Evolutionary conservation across 495 filamentous ascomycete species (phyloP), one percentile per base, ranked within the genome.

Genomic region (Penicillium pancosmium): DNA sequence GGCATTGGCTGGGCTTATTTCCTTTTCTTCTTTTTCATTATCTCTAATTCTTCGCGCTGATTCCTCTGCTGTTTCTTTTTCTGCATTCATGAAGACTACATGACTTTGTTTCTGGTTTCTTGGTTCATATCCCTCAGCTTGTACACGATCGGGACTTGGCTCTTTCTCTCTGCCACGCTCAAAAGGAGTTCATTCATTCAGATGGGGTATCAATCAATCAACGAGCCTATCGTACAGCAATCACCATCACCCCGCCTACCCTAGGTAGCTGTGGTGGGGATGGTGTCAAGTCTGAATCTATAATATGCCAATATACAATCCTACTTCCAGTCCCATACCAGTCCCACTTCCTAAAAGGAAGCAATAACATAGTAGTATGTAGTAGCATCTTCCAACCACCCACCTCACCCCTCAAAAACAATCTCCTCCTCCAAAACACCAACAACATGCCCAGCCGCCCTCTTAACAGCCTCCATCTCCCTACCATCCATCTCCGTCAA

Each of bases 401-500:
- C 23, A 23, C 4, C 5, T 31, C 27, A 31, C 27, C 27, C 27
- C 27, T 31, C 27, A 31, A 31, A 51, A 59, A 68, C 73, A 15
- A 75, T 40, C 64, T 80, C 76, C 54, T 85, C 70, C 34, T 59
- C 67, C 57, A 93, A 65, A 44, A 75, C 70, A 36, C 73, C 65
- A 35, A 84, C 56, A 21, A 91, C 75, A 47, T 72, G 75, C 23
- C 67, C 77, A 41, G 80, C 84, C 2, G 77, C 80, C 21, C 68
- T 66, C 12, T 78, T 71, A 27, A 88, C 76, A 18, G 80, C 77
- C 9, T 71, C 66, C 60, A 78, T 61, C 71, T 85, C 87, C 47
- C 57, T 65, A 12, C 61, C 53, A 15, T 73, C 80, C 78, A 92
- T 85, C 62, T 85, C 82, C 64, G 74, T 75, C 40, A 94, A 63